Base-by-base conservation (phyloP, 2,329 filamentous ascomycete species). In the Fusarium sp. region DNA sequence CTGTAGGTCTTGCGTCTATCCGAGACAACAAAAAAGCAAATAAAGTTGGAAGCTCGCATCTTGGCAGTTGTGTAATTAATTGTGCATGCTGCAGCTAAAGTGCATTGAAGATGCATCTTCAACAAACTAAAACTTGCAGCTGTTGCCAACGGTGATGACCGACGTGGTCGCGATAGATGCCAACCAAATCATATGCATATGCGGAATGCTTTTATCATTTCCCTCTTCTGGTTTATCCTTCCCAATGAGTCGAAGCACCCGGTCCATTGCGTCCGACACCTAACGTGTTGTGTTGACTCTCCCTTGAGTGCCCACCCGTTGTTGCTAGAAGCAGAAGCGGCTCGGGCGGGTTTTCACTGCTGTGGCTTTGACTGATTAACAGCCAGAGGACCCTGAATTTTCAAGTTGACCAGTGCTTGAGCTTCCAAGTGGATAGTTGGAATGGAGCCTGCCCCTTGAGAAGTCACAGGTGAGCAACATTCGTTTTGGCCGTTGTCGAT, bases 61-160 rank as follows among this genome's bases (percentile, higher is more conserved):
- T 49, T 45, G 21, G 28, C 53, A 50, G 54, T 34, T 56, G 62
- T 48, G 61, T 65, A 64, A 45, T 64, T 25, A 45, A 58, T 50
- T 50, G 37, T 64, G 59, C 48, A 52, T 66, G 26, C 30, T 58
- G 45, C 41, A 65, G 28, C 16, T 41, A 59, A 34, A 34, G 21
- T 23, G 23, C 49, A 25, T 28, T 26, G 49, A 67, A 37, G 52
- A 37, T 11, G 63, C 63, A 31, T 50, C 31, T 23, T 18, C 13
- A 52, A 37, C 37, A 39, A 26, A 49, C 30, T 30, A 41, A 25
- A 34, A 34, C 37, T 31, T 63, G 65, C 48, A 66, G 52, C 52
- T 50, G 66, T 67, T 67, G 66, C 52, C 65, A 48, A 56, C 42
- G 50, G 65, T 67, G 53, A 70, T 64, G 67, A 49, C 61, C 58